These are phyloP conservation scores for Parastagonospora nodorum DNA, from an alignment of 2,329 filamentous ascomycete species.

Conservation along the genomic window DNA sequence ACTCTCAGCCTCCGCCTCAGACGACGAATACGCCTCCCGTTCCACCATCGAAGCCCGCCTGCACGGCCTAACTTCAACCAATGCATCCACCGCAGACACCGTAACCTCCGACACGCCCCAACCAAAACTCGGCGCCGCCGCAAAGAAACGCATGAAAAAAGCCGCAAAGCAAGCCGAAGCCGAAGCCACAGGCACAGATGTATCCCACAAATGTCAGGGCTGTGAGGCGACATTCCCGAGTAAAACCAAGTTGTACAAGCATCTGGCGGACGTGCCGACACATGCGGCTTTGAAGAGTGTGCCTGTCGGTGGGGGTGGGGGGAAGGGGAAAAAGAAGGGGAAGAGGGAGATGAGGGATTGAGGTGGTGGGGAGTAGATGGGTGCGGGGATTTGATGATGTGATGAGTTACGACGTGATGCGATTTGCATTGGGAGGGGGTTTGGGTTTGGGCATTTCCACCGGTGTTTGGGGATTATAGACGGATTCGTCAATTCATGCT, in stretches of 20 bases:
- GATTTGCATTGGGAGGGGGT: too few species aligned
- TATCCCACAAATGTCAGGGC: conserved; percentile 71
- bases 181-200: conserved; percentile 28
- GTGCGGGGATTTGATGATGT: background rate
- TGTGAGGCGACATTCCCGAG: conserved; percentile 81
- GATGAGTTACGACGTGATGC: background rate
- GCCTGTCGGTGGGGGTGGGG: conserved; percentile 11
- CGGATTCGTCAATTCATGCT: too few species aligned
- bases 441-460: too few species aligned
- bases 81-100: conserved; percentile 6
- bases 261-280: conserved; percentile 64
- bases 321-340: conserved; percentile 29
- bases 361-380: background rate
- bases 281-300: conserved; percentile 62
- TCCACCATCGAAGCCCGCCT: conserved; percentile 44
- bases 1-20: conserved; percentile 21
- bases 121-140: conserved; percentile 56
- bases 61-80: conserved; percentile 14
- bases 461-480: background rate
- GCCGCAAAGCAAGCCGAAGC: conserved; percentile 49
- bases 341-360: background rate
- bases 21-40: conserved; percentile 46
- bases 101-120: conserved; percentile 18
- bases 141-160: conserved; percentile 53
- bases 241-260: conserved; percentile 73